A percentile compares a stretch with the other conserved stretches of the same genome.
Evolutionary conservation across 2,329 filamentous ascomycete species (phyloP).

Genomic region (Scedosporium apiospermum): DNA sequence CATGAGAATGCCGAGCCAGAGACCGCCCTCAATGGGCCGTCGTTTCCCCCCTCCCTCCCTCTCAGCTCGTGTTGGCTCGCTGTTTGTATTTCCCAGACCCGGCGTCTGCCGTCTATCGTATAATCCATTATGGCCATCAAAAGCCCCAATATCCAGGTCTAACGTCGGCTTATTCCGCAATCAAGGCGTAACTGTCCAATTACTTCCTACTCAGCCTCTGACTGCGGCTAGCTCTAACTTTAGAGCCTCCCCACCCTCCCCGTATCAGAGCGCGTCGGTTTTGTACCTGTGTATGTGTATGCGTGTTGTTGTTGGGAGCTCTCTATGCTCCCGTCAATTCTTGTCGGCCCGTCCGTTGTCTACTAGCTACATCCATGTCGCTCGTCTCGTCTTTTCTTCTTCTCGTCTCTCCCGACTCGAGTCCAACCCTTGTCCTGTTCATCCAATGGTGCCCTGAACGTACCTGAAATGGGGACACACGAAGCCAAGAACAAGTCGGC

Average conservation of each 20-base stretch:
- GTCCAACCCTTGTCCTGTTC: background rate
- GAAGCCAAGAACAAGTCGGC: background rate
- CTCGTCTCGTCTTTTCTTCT: background rate
- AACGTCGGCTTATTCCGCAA: background rate
- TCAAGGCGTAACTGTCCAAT: background rate
- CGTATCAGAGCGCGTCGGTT: background rate
- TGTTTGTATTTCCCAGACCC: background rate
- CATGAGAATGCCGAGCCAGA: background rate
- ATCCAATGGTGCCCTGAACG: background rate
- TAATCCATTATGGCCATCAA: background rate
- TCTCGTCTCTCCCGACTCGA: background rate
- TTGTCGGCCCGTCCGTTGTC: background rate
- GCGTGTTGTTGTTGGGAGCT: background rate
- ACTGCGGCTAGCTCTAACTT: background rate
- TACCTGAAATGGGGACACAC: background rate
- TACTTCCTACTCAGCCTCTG: background rate
- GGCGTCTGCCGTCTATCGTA: background rate
- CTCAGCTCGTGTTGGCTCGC: background rate
- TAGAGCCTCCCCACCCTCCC: background rate
- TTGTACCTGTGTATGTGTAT: background rate
- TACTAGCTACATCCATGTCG: background rate
- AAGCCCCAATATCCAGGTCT: constrained; percentile 1
- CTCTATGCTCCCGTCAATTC: background rate
- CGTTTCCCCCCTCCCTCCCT: background rate
- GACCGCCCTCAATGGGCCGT: background rate